Evolutionary conservation across 495 filamentous ascomycete species (phyloP).

Genomic region (Penicillium pulvis): DNA sequence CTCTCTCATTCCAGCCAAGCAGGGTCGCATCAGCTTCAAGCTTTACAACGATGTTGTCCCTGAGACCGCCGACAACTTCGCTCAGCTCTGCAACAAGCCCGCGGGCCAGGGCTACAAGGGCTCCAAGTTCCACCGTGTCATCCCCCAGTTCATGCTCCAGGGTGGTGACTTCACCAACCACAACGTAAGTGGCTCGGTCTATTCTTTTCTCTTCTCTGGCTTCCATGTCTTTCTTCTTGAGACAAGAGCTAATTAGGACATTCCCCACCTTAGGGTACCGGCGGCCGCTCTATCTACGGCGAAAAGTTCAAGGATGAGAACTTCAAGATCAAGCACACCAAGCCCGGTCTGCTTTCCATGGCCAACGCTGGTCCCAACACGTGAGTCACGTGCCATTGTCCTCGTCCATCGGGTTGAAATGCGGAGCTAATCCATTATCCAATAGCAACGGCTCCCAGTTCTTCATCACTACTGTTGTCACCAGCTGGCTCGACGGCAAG

Average conservation of each 20-base stretch:
- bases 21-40: constrained; percentile 82
- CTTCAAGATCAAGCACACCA: constrained; percentile 80
- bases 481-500: constrained; percentile 90
- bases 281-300: constrained; percentile 95
- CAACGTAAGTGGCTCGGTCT: constrained; percentile 60
- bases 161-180: constrained; percentile 95
- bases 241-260: too few relatives aligned
- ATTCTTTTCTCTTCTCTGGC: too few relatives aligned
- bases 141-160: constrained; percentile 98
- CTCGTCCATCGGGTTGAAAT: not conserved
- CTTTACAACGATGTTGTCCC: constrained; percentile 87
- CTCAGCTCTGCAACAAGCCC: constrained; percentile 86
- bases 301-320: constrained; percentile 97
- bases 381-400: constrained; percentile 48
- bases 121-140: constrained; percentile 90
- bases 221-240: too few relatives aligned
- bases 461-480: constrained; percentile 93
- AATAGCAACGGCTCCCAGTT: constrained; percentile 94
- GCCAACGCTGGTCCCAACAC: constrained; percentile 89
- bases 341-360: constrained; percentile 92
- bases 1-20: constrained; percentile 54
- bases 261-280: too few relatives aligned
- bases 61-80: constrained; percentile 96
- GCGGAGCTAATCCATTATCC: not conserved
- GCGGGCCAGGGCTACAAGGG: constrained; percentile 89